phyloP scores from a whole-genome alignment of 2,329 filamentous ascomycete genomes.

The Alternaria infectoria region DNA sequence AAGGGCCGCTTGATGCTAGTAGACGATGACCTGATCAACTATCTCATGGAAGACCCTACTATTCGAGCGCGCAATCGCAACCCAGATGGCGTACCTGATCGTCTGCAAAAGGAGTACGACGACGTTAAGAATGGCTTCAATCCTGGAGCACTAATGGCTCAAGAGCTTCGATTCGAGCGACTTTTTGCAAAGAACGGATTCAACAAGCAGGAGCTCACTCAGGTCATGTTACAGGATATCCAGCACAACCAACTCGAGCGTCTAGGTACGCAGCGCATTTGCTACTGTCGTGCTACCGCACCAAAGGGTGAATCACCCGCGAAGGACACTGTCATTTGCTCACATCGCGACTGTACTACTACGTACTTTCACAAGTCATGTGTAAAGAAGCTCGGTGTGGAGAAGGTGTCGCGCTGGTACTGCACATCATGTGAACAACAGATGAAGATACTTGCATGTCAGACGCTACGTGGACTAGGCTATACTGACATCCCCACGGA shows the following conservation, averaged over 20 bases:
- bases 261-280: conserved; percentile 8
- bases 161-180: conserved; percentile 20
- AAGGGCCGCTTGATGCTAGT: conserved; percentile 33
- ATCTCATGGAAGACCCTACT: conserved; percentile 8
- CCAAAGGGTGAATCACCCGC: neutral
- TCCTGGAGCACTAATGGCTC: conserved; percentile 22
- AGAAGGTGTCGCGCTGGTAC: conserved; percentile 32
- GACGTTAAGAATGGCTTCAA: conserved; percentile 8
- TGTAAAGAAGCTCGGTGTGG: conserved; percentile 22
- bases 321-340: conserved; percentile 19
- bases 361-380: conserved; percentile 32
- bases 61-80: neutral
- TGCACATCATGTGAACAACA: conserved; percentile 27
- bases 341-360: conserved; percentile 20
- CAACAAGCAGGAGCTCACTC: conserved; percentile 11
- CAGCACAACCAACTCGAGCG: conserved; percentile 1
- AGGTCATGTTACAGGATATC: conserved; percentile 11
- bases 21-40: conserved; percentile 24
- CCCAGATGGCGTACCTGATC: conserved; percentile 8
- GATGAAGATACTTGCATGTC: conserved; percentile 19
- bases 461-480: conserved; percentile 9
- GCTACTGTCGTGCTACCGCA: conserved; percentile 25
- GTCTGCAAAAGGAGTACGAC: conserved; percentile 19
- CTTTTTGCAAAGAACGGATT: conserved; percentile 16
- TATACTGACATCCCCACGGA: conserved; percentile 3